phyloP scores from a whole-genome alignment of 495 filamentous ascomycete species.

The Penicillium daleae region DNA sequence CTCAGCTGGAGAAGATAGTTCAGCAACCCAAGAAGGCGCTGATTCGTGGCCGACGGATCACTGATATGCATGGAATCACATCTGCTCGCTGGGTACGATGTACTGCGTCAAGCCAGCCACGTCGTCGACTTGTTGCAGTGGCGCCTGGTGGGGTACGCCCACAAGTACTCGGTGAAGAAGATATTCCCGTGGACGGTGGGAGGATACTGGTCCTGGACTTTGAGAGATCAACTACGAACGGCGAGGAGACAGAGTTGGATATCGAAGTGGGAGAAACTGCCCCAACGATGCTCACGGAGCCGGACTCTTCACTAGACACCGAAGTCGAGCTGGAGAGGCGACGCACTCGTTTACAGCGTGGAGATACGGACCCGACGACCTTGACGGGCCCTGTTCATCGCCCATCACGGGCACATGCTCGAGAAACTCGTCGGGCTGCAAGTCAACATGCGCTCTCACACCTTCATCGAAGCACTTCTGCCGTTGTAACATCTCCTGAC shows the following conservation, averaged over 20 bases:
- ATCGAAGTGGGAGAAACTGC: constrained; percentile 77
- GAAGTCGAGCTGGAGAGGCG: constrained; percentile 82
- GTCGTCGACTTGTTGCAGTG: constrained; percentile 65
- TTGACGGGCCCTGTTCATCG: constrained; percentile 23
- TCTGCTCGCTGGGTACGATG: constrained; percentile 47
- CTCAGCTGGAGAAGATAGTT: constrained; percentile 39
- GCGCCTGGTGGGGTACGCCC: constrained; percentile 73
- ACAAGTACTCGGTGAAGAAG: constrained; percentile 68
- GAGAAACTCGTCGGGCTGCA: constrained; percentile 12
- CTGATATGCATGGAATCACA: constrained; percentile 48
- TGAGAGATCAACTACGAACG: constrained; percentile 60
- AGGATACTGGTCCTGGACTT: constrained; percentile 81
- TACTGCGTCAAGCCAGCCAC: constrained; percentile 12
- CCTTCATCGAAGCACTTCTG: constrained; percentile 33
- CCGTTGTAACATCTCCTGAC: constrained; percentile 25
- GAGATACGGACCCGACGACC: constrained; percentile 27
- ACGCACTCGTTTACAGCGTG: constrained; percentile 58
- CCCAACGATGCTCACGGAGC: constrained; percentile 72
- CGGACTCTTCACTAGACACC: constrained; percentile 74
- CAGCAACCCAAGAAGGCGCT: constrained; percentile 38
- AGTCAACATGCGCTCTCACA: constrained; percentile 17
- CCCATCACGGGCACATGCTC: constrained; percentile 10
- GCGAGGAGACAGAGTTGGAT: constrained; percentile 56
- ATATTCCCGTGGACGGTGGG: constrained; percentile 80
- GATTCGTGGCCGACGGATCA: constrained; percentile 42